Evolutionary conservation across 495 filamentous ascomycete species (phyloP).

Genomic region (Aspergillus nidulans): DNA sequence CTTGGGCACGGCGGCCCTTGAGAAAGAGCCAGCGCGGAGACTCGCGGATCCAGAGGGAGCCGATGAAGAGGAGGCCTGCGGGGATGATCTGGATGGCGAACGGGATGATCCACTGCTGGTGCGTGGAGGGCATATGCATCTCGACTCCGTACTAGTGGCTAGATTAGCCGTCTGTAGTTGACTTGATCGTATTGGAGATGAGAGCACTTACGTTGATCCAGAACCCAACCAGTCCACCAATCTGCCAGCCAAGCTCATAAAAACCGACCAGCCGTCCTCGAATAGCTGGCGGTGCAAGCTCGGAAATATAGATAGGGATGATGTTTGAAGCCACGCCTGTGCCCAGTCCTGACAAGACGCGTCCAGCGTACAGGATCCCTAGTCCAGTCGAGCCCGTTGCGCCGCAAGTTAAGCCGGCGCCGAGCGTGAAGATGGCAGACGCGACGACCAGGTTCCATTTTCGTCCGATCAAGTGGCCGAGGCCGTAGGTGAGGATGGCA

Average conservation of each 20-base stretch:
- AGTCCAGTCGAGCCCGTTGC: constrained; percentile 53
- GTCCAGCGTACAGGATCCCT: constrained; percentile 62
- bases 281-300: constrained; percentile 76
- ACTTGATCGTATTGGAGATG: neutral
- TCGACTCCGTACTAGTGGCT: constrained; percentile 36
- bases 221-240: constrained; percentile 67
- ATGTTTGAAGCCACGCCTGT: constrained; percentile 73
- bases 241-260: constrained; percentile 71
- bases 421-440: constrained; percentile 54
- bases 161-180: neutral
- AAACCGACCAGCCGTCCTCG: constrained; percentile 76
- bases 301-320: constrained; percentile 76
- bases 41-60: constrained; percentile 47
- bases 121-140: constrained; percentile 23
- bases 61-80: constrained; percentile 43
- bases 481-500: constrained; percentile 52
- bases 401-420: constrained; percentile 60
- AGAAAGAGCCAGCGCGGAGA: constrained; percentile 57
- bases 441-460: constrained; percentile 48
- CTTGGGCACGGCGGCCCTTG: constrained; percentile 47
- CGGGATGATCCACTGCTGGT: constrained; percentile 54
- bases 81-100: constrained; percentile 55
- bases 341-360: constrained; percentile 67
- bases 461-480: constrained; percentile 55
- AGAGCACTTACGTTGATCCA: constrained; percentile 54